Conservation (phyloP, 1,139 yeast species). For the Meyerozyma smithsonii region DNA sequence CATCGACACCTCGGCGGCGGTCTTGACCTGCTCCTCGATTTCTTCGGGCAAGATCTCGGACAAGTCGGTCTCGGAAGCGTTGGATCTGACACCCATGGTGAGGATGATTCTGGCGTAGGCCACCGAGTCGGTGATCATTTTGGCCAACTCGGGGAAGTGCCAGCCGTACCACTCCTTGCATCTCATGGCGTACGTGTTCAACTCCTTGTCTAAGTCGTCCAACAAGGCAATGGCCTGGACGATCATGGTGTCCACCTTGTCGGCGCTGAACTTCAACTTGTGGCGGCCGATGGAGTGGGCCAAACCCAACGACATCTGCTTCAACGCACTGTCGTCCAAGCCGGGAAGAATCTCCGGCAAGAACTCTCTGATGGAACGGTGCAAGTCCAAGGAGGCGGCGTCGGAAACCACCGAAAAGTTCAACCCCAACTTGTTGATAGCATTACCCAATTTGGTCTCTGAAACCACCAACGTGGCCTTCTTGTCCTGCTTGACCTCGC, state of each 20-base stretch:
- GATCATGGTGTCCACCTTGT: conserved; percentile 97
- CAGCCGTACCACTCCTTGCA: conserved; percentile 99
- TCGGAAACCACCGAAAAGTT: conserved; percentile 88
- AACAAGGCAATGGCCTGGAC: conserved; percentile 96
- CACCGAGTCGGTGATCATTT: conserved; percentile 91
- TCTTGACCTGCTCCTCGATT: conserved; percentile 72
- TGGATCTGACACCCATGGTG: conserved; percentile 91
- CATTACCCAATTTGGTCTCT: conserved; percentile 92
- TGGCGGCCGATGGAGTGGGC: conserved; percentile 98
- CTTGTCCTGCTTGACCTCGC: conserved; percentile 81
- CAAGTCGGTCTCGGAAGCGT: conserved; percentile 85
- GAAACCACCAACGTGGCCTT: conserved; percentile 88
- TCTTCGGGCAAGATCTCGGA: conserved; percentile 92
- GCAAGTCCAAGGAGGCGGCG: conserved; percentile 89
- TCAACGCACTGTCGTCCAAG: conserved; percentile 73
- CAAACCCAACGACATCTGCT: conserved; percentile 94
- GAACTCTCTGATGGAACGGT: conserved; percentile 91
- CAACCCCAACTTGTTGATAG: conserved; percentile 90
- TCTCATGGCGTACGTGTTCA: conserved; percentile 97
- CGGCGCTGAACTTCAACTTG: conserved; percentile 94
- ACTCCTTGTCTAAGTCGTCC: conserved; percentile 95
- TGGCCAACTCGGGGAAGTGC: conserved; percentile 99
- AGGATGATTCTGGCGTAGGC: conserved; percentile 90
- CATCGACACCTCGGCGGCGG: conserved; percentile 98
- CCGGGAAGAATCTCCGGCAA: conserved; percentile 95